A percentile compares a stretch with the other conserved stretches of the same genome.
Evolutionary conservation across 225 moss, liverwort and hornwort genomes (phyloP).

Genomic region (Sphagnum contortum): DNA sequence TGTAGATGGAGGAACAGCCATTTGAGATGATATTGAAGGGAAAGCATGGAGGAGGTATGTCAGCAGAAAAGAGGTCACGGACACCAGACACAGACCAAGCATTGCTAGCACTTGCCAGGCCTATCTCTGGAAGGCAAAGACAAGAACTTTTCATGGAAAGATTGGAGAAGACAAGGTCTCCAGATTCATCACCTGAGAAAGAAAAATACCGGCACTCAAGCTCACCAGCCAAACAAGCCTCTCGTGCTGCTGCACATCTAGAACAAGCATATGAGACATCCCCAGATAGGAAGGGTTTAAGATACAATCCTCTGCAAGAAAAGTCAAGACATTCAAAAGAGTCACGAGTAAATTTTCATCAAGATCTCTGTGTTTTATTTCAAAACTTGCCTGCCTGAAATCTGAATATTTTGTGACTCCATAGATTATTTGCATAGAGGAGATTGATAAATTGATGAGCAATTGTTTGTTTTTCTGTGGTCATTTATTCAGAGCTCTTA

Average conservation of each 20-base stretch:
- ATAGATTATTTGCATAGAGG: no score
- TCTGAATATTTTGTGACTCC: no score
- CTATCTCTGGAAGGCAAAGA: slow-evolving; percentile 7
- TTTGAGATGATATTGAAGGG: slow-evolving; percentile 11
- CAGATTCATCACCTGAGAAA: slow-evolving; percentile 12
- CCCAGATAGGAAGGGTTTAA: slow-evolving; percentile 6
- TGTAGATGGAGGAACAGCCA: slow-evolving; percentile 12
- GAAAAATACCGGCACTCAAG: slow-evolving; percentile 14
- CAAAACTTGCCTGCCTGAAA: no score
- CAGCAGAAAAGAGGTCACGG: slow-evolving; percentile 11
- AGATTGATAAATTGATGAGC: no score
- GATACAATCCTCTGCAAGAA: no score
- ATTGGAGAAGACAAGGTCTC: slow-evolving; percentile 12
- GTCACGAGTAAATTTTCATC: no score
- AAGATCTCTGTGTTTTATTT: no score
- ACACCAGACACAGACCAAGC: slow-evolving; percentile 20
- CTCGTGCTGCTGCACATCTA: not conserved
- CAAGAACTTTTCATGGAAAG: not conserved
- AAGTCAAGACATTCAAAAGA: no score
- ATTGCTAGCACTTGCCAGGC: slow-evolving; percentile 18
- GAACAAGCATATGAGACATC: slow-evolving; percentile 19
- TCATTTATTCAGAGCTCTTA: no score
- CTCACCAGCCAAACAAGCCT: slow-evolving; percentile 19
- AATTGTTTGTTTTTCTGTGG: no score
- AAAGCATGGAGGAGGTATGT: slow-evolving; percentile 6